Conservation (phyloP, 805 yeast species). For the Candida chilensis region DNA sequence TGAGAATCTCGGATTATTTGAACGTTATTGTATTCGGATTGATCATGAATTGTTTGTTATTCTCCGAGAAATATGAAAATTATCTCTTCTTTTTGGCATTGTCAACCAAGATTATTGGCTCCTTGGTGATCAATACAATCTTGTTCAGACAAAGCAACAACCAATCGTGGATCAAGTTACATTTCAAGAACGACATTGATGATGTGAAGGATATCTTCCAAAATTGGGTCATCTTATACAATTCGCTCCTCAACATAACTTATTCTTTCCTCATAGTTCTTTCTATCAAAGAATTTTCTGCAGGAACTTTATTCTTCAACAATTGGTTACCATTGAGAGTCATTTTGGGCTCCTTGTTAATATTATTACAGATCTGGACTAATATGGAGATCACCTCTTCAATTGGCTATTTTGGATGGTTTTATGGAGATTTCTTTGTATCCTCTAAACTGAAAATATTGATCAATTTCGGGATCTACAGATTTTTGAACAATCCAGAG, state of each 20-base stretch:
- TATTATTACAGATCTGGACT: slow-evolving; percentile 60
- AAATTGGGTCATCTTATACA: slow-evolving; percentile 67
- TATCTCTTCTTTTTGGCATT: slow-evolving; percentile 31
- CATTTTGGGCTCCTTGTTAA: slow-evolving; percentile 49
- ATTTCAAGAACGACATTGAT: slow-evolving; percentile 54
- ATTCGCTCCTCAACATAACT: slow-evolving; percentile 37
- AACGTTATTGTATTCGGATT: slow-evolving; percentile 33
- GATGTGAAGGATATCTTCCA: slow-evolving; percentile 59
- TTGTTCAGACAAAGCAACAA: slow-evolving; percentile 49
- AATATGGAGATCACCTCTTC: slow-evolving; percentile 58
- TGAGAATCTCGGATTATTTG: slow-evolving; percentile 56
- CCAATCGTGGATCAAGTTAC: slow-evolving; percentile 57
- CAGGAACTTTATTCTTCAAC: slow-evolving; percentile 18
- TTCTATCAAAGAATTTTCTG: slow-evolving; percentile 16
- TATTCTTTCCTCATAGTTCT: slow-evolving; percentile 41
- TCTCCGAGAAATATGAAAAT: no score
- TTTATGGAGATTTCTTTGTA: slow-evolving; percentile 77
- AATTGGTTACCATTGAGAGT: slow-evolving; percentile 40
- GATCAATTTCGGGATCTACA: slow-evolving; percentile 73
- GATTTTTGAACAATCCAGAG: slow-evolving; percentile 79
- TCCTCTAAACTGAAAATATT: slow-evolving; percentile 41
- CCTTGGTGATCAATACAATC: slow-evolving; percentile 38
- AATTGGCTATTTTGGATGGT: slow-evolving; percentile 85
- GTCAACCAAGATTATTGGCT: slow-evolving; percentile 38
- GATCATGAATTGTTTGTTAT: slow-evolving; percentile 33